Evolutionary conservation across 2,329 filamentous ascomycete genomes (phyloP), one percentile per base, ranked within the genome.

Genomic region (Alternaria hordeiaustralica): DNA sequence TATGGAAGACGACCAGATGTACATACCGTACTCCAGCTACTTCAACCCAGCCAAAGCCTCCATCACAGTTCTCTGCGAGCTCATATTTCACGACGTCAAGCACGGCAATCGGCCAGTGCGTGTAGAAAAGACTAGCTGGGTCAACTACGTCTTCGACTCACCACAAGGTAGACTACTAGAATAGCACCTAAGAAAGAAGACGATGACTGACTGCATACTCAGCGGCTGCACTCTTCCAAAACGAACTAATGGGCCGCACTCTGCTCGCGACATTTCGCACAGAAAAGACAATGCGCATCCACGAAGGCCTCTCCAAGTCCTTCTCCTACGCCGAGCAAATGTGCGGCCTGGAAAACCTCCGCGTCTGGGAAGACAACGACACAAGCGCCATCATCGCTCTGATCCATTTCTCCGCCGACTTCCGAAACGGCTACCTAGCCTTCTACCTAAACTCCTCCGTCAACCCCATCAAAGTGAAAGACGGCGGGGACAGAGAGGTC

Each of bases 241-340:
- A 81, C 60, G 82, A 82, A 45, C 73, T 84, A 9, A 83, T 83
- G 73, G 82, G 82, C 28, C 78, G 81, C 30, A 78, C 74, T 6
- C 78, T 85, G 8, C 69, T 84, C 1, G 80, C 78, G 3, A 81
- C 78, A 5, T 84, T 78, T 61, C 76, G 79, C 30, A 84, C 82
- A 0, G 78, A 77, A 30, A 82, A 82, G 59, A 84, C 82, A 2
- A 79, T 81, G 33, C 81, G 83, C 23, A 73, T 83, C 9, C 83
- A 83, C 68, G 78, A 82, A 58, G 82, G 83, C 6, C 54, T 84
- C 18, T 72, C 75, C 20, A 77, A 79, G 1, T 75, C 79, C 0
- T 81, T 84, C 57, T 74, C 80, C 4, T 83, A 83, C 59, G 80
- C 83, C 57, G 82, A 84, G 66, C 83, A 84, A 67, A 83, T 85